Evolutionary conservation across 495 filamentous ascomycete species (phyloP).

Genomic region (Neurospora sp.): DNA sequence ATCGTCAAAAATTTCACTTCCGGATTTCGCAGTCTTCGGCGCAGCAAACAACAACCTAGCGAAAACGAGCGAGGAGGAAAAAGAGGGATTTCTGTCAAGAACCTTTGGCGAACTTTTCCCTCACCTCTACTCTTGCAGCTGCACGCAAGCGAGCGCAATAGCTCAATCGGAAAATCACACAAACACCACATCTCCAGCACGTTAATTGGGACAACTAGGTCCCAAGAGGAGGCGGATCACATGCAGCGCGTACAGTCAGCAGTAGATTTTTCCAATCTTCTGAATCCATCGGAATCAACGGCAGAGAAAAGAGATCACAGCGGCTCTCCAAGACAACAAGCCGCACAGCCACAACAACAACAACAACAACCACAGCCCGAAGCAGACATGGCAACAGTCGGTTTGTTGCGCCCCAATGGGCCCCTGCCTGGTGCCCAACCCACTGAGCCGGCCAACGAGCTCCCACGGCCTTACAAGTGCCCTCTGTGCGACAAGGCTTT

Average conservation of each 20-base stretch:
- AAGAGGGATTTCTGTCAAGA: neutral
- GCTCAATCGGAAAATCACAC: slow-evolving; percentile 10
- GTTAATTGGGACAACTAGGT: slow-evolving; percentile 2
- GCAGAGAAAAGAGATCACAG: slow-evolving; percentile 9
- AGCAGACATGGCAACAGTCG: slow-evolving; percentile 56
- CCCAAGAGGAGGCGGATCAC: slow-evolving; percentile 35
- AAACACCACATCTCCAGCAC: neutral
- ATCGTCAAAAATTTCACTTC: neutral
- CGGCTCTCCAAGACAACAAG: slow-evolving; percentile 19
- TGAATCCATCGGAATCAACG: slow-evolving; percentile 48
- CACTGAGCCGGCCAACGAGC: slow-evolving; percentile 47
- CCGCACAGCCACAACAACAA: slow-evolving; percentile 21
- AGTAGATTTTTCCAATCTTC: slow-evolving; percentile 69
- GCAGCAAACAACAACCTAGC: neutral
- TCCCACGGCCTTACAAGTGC: slow-evolving; percentile 96
- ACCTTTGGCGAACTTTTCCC: neutral
- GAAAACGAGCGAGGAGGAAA: neutral
- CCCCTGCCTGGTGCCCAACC: slow-evolving; percentile 46
- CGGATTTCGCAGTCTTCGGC: neutral
- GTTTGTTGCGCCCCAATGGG: slow-evolving; percentile 62
- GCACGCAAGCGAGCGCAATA: slow-evolving; percentile 15
- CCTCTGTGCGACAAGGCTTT: slow-evolving; percentile 98
- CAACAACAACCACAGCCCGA: slow-evolving; percentile 28
- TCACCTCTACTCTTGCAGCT: slow-evolving; percentile 3
- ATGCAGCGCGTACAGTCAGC: slow-evolving; percentile 65